Conservation (phyloP, 305 asterid genomes). For the Ruellia speciosa region DNA sequence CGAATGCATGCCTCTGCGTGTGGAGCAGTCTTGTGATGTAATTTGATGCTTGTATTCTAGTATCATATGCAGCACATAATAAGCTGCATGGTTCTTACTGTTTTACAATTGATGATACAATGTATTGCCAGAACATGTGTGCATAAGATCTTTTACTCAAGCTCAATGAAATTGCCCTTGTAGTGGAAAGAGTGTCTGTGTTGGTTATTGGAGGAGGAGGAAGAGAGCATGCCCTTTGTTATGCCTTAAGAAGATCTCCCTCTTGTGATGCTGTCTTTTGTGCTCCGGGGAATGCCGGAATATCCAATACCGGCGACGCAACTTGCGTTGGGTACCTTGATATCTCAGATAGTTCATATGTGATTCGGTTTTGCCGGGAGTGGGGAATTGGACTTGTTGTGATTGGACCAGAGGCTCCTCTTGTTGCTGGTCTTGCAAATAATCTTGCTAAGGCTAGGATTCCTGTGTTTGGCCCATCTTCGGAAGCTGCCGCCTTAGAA, state of each 20-base stretch:
- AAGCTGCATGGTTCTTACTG: neutral
- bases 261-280: slow-evolving; percentile 80
- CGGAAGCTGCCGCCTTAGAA: slow-evolving; percentile 96
- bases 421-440: slow-evolving; percentile 86
- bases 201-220: slow-evolving; percentile 98
- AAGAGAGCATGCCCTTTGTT: slow-evolving; percentile 89
- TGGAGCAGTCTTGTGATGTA: neutral
- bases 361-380: slow-evolving; percentile 67
- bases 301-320: slow-evolving; percentile 73
- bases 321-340: slow-evolving; percentile 71
- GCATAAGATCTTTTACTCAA: slow-evolving; percentile 2
- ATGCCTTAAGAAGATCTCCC: slow-evolving; percentile 69
- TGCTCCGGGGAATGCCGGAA: slow-evolving; percentile 96
- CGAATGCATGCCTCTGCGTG: too few relatives aligned
- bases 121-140: neutral
- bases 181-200: slow-evolving; percentile 67
- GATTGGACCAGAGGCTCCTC: slow-evolving; percentile 95
- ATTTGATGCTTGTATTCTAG: neutral
- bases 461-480: slow-evolving; percentile 86
- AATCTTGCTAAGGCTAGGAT: slow-evolving; percentile 81
- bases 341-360: slow-evolving; percentile 58
- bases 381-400: slow-evolving; percentile 85
- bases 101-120: neutral
- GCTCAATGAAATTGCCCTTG: slow-evolving; percentile 17
- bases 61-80: neutral